Evolutionary conservation across 176 grass and related monocot genomes (phyloP).

Genomic region (Tillandsia leiboldiana): DNA sequence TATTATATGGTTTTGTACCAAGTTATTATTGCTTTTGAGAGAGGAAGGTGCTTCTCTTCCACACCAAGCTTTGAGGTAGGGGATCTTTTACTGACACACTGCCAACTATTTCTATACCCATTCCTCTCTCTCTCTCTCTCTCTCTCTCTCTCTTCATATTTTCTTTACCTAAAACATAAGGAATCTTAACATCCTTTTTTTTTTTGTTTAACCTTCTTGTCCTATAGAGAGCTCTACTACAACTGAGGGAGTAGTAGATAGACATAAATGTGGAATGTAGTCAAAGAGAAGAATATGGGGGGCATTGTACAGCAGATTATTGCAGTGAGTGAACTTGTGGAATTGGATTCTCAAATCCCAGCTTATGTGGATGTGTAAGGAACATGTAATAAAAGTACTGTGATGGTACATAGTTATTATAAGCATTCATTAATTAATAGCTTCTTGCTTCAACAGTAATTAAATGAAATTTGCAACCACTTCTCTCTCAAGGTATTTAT

Average conservation of each 20-base stretch:
- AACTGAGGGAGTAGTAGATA: slow-evolving; percentile 48
- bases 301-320: slow-evolving; percentile 9
- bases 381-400: not conserved
- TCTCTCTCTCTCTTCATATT: slow-evolving; percentile 11
- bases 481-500: too few species aligned
- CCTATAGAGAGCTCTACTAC: slow-evolving; percentile 60
- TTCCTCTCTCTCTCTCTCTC: slow-evolving; percentile 20
- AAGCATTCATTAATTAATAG: too few species aligned
- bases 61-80: slow-evolving; percentile 83
- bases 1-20: slow-evolving; percentile 1
- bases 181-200: slow-evolving; percentile 86
- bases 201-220: slow-evolving; percentile 63
- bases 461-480: too few species aligned
- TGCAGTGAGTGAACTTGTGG: slow-evolving; percentile 12
- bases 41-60: slow-evolving; percentile 83
- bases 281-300: slow-evolving; percentile 41
- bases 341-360: slow-evolving; percentile 13
- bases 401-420: not conserved
- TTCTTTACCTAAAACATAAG: slow-evolving; percentile 42
- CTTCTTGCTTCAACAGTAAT: too few species aligned
- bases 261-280: slow-evolving; percentile 47
- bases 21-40: slow-evolving; percentile 26
- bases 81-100: slow-evolving; percentile 58
- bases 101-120: slow-evolving; percentile 50
- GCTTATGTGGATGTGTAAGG: not conserved